Evolutionary conservation across 1,284 basidiomycete genomes (phyloP), one percentile per base, ranked within the genome.

Genomic region (Ganoderma multipileum): DNA sequence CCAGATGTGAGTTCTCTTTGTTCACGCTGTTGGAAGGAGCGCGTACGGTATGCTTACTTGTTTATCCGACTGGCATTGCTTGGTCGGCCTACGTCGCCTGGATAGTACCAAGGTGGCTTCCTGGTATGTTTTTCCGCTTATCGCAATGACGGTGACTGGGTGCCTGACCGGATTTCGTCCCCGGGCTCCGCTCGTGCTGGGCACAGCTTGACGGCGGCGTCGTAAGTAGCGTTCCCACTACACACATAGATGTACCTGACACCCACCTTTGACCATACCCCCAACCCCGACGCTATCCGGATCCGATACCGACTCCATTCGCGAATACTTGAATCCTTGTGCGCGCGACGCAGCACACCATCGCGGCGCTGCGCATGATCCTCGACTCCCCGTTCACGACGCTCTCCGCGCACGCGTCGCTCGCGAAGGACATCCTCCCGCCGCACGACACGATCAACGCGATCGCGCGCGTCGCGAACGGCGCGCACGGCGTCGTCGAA

Each of bases 31-130:
- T 39, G 30, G 55, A 6, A 26, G 12, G 41, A 42, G 41, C 20
- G 14, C 14, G 47, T 26, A 26, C 23, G 47, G 11, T 50, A 41
- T 41, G 58, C 41, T 38, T 30, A 33, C 30, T 36, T 20, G 9
- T 14, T 60, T 58, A 30, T 20, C n/a, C 39, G 20, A 26, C 58
- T 42, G 38, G 38, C 33, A 9, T 58, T 42, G n/a, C 38, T 44
- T 39, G 28, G 60, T 38, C 54, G 38, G 23, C 33, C 20, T 14
- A 52, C 26, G 9, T 23, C 61, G 42, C 61, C 42, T 5, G 33
- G 70, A 66, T 73, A 94, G 89, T 95, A 95, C 76, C 93, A 95
- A 83, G 93, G 94, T 41, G 93, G 93, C 54, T 92, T 92, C 79
- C 72, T 92, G 80, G 90, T 91, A 75, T 79, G 89, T 79, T 23